Base-by-base conservation (phyloP, 2,329 filamentous ascomycete genomes). In the Beauveria brongniartii region DNA sequence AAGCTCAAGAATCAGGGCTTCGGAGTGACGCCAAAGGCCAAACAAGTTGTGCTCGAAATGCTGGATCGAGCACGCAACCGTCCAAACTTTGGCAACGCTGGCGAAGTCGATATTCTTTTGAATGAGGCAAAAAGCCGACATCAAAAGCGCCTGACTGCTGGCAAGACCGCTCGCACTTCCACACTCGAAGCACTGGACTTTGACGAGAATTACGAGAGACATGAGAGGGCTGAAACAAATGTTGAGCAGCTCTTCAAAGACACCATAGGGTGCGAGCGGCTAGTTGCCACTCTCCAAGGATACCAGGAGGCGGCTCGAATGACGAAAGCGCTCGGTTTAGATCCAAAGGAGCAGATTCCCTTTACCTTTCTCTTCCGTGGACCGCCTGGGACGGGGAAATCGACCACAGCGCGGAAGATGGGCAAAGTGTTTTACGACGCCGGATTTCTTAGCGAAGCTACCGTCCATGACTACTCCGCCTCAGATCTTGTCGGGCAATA, bases 181-280 rank as follows among this genome's bases (percentile, higher is more conserved):
- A 90, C 90, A 68, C 84, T 89, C 1, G 92, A 93, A 66, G 88
- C 84, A 0, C 84, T 88, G 0, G 88, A 91, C 64, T 82, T 94
- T 20, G 88, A 93, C 52, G 88, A 82, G n/a, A 68, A 91, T 1
- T 84, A 80, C 63, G 66, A 68, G 5, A 77, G 87, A 3, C 75
- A 72, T 0, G 74, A 79, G 1, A 70, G 58, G 0, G 65, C 64
- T 0, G 65, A 62, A 0, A 69, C 78, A 0, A 80, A 87, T 61
- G 66, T 87, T 6, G 65, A 67, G 0, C 71, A 74, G 59, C 72
- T 89, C 0, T 90, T 90, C 62, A 69, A 80, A 7, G 84, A 78
- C 1, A 78, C 81, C 0, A 74, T 90, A 0, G 87, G 86, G 0
- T 80, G 80, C 37, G 83, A 87, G 2, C 69, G 74, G 0, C 72